Evolutionary conservation across 106 monocot species (phyloP).

Genomic region (Phalaenopsis equestris): DNA sequence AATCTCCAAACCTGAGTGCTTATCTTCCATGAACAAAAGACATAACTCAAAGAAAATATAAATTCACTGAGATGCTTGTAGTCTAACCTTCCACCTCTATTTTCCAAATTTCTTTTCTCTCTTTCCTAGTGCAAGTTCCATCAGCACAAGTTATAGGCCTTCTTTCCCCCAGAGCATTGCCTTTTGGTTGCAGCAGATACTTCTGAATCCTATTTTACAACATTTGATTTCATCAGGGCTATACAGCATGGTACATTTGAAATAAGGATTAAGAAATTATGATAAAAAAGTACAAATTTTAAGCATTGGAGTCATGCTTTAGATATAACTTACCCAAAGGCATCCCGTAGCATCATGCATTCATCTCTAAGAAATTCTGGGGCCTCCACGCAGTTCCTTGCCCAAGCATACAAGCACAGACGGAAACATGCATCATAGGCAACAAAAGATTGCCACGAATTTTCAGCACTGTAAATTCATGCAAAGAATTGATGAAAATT

Average conservation of each 20-base stretch:
- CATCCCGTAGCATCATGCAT: constrained; percentile 62
- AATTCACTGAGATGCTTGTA: neutral
- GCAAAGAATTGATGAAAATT: neutral
- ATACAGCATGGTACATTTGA: neutral
- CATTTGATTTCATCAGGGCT: neutral
- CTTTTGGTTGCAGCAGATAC: constrained; percentile 70
- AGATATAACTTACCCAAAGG: constrained; percentile 64
- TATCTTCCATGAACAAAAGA: neutral
- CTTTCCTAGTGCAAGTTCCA: constrained; percentile 31
- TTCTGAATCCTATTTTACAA: constrained; percentile 52
- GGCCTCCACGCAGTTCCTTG: constrained; percentile 76
- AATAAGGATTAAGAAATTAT: neutral
- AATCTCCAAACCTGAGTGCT: too few species aligned
- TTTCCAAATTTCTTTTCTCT: constrained; percentile 42
- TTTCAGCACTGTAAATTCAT: constrained; percentile 55
- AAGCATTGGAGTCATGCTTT: neutral
- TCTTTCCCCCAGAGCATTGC: constrained; percentile 22
- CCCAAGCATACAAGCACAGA: constrained; percentile 85
- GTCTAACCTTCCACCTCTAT: constrained; percentile 65
- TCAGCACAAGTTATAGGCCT: constrained; percentile 25
- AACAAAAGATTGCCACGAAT: constrained; percentile 87
- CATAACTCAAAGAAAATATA: neutral
- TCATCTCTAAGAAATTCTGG: constrained; percentile 86
- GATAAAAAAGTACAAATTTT: neutral
- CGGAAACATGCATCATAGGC: constrained; percentile 98